phyloP scores from a whole-genome alignment of 805 yeast species.

The Cyberlindnera bimundalis region DNA sequence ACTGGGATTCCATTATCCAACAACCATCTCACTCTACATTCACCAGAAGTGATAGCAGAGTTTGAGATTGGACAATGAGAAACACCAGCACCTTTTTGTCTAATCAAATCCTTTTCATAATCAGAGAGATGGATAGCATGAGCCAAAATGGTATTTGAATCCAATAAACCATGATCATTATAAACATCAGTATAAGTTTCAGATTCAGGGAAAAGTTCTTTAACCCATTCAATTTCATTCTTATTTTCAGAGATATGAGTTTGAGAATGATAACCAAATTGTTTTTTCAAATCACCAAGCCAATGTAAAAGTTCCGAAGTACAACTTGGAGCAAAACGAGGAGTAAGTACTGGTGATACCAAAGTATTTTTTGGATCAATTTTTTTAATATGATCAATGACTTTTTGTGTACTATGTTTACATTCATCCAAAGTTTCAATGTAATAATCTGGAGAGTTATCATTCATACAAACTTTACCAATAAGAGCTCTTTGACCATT shows the following conservation, averaged over 20 bases:
- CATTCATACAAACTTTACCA: slow-evolving; percentile 94
- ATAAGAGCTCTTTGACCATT: slow-evolving; percentile 84
- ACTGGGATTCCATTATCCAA: slow-evolving; percentile 67
- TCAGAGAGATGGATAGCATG: slow-evolving; percentile 79
- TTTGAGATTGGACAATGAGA: slow-evolving; percentile 94
- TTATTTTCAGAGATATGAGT: slow-evolving; percentile 88
- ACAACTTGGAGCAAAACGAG: slow-evolving; percentile 92
- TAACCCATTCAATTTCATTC: slow-evolving; percentile 72
- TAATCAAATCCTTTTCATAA: slow-evolving; percentile 59
- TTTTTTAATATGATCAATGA: slow-evolving; percentile 52
- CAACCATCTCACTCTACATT: slow-evolving; percentile 73
- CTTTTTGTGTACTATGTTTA: slow-evolving; percentile 47
- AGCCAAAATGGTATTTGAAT: slow-evolving; percentile 72
- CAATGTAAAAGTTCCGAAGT: slow-evolving; percentile 55
- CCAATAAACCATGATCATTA: slow-evolving; percentile 56
- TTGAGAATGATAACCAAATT: slow-evolving; percentile 63
- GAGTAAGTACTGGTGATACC: slow-evolving; percentile 79
- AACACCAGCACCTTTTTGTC: slow-evolving; percentile 58
- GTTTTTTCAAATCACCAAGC: slow-evolving; percentile 56
- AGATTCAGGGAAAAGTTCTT: slow-evolving; percentile 66
- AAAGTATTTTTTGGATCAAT: slow-evolving; percentile 51
- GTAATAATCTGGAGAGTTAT: slow-evolving; percentile 72
- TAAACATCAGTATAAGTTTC: slow-evolving; percentile 75
- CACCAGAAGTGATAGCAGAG: slow-evolving; percentile 85
- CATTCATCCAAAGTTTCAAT: slow-evolving; percentile 55